Evolutionary conservation across 192 early-diverging fungal species (phyloP), one percentile per base, ranked within the genome.

Genomic region (Backusella macrospora): DNA sequence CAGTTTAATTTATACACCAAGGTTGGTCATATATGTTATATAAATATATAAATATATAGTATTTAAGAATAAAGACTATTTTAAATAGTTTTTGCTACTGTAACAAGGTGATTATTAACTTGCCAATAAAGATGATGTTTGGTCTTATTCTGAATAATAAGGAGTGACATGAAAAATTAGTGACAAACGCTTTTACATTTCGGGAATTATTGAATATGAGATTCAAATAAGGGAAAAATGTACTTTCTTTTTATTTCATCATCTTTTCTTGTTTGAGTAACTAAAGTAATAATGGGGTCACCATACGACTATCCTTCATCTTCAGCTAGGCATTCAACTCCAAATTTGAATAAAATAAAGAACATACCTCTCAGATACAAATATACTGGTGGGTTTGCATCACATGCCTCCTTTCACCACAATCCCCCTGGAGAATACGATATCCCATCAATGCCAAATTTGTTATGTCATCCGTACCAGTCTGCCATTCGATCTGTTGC

Each of bases 121-220:
- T 59, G 21, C 52, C 8, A 59, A 59, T 18, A 59, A 59, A 59
- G 52, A 59, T 9, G 26, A 59, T 59, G 26, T n/a, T 26, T 26
- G 52, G 52, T 59, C 52, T 23, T 59, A 4, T 59, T 59, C 52
- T 21, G 52, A 59, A 59, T 59, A 59, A 21, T 59, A 59, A 23
- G 23, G 52, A 21, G 26, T 26, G 8, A 21, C 21, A 23, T 23
- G 0, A 23, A 26, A 13, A 23, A 13, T 23, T 59, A 5, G 21
- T 23, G 13, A 59, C 13, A 59, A 9, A 26, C 52, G 26, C 26
- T 26, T 59, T 59, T 59, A 59, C 52, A 23, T 59, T 59, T 59
- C 52, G 52, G 52, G 52, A 59, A 59, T 59, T 59, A 59, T 59
- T 59, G 52, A 59, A 26, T 59, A 59, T 59, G 52, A 59, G 10